These are phyloP conservation scores for Macrolepiota fuliginosa DNA, from an alignment of 768 basidiomycete species.

Conservation along the genomic window DNA sequence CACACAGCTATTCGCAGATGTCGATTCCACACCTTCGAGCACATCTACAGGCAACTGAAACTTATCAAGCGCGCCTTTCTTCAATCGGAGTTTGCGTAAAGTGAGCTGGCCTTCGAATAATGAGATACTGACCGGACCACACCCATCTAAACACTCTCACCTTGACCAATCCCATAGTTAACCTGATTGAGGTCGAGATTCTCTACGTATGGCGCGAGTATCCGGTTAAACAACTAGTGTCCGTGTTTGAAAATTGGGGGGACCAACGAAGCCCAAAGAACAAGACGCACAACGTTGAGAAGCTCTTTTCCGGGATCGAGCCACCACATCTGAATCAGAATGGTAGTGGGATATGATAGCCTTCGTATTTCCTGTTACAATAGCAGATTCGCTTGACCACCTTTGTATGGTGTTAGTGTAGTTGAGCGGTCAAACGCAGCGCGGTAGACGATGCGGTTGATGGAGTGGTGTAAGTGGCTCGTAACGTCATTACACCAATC, in stretches of 20 bases:
- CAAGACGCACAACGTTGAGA: conserved; percentile 63
- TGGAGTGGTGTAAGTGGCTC: not conserved
- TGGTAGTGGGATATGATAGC: not conserved
- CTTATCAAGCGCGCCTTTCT: conserved; percentile 92
- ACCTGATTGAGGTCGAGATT: conserved; percentile 95
- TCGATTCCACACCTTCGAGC: conserved; percentile 64
- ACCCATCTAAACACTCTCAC: conserved; percentile 32
- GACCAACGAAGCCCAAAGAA: not conserved
- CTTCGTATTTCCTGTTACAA: not conserved
- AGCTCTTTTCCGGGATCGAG: conserved; percentile 84
- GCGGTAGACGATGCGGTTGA: not conserved
- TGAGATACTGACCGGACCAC: conserved; percentile 1
- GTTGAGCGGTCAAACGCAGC: not conserved
- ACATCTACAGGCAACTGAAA: conserved; percentile 96
- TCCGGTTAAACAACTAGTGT: conserved; percentile 78
- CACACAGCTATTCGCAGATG: not conserved
- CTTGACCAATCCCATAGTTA: conserved; percentile 89
- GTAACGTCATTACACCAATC: conserved; percentile 11
- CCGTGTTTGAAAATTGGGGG: not conserved
- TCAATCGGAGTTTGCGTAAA: conserved; percentile 79
- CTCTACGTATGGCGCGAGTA: conserved; percentile 93
- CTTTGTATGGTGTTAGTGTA: not conserved
- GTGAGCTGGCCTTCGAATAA: conserved; percentile 62
- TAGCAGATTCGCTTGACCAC: not conserved
- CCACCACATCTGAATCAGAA: conserved; percentile 66